Base-by-base conservation (phyloP, 2,329 filamentous ascomycete species). In the Dendryphion nanum region DNA sequence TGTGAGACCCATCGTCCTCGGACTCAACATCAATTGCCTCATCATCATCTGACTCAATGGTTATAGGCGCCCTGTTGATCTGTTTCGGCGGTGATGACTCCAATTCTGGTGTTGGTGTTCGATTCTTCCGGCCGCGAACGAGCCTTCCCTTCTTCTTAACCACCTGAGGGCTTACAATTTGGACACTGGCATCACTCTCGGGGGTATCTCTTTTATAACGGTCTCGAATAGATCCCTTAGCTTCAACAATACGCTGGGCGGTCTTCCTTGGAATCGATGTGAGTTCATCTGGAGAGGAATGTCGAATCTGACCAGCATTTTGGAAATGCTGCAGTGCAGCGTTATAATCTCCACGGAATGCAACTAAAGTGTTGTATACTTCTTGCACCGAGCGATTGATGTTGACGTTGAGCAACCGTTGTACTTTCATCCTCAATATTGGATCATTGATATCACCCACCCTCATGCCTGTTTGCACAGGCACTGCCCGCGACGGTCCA, bases 191-290 rank as follows among this genome's bases (percentile, higher is more conserved):
- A 13, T 30, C 29, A 15, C 13, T 8, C 8, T 30, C 29, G 10
- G 23, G 23, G 10, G 23, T 26, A 26, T 2, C 23, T n/a, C n/a
- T 10, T 8, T 16, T 14, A 15, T 30, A 17, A 30, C 29, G 29
- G 10, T 30, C 29, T 15, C 16, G 10, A 40, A 86, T 79, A 5
- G 68, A 74, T 41, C 72, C 74, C 5, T 75, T 75, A 8, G 69
- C 70, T 46, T 78, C 77, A 20, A 82, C 69, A 34, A 73, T 68
- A 46, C 78, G 75, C 59, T 76, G 76, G 31, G 74, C 74, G n/a
- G 68, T 66, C 36, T 69, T 64, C 50, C 77, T 78, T 41, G 23
- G 15, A 30, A 15, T 16, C 10, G 15, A 16, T 13, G 10, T 30
- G 29, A 26, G 10, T 26, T 26, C 23, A n/a, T n/a, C n/a, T n/a